Evolutionary conservation across 768 basidiomycete genomes (phyloP).

Genomic region (Suillus luteus): DNA sequence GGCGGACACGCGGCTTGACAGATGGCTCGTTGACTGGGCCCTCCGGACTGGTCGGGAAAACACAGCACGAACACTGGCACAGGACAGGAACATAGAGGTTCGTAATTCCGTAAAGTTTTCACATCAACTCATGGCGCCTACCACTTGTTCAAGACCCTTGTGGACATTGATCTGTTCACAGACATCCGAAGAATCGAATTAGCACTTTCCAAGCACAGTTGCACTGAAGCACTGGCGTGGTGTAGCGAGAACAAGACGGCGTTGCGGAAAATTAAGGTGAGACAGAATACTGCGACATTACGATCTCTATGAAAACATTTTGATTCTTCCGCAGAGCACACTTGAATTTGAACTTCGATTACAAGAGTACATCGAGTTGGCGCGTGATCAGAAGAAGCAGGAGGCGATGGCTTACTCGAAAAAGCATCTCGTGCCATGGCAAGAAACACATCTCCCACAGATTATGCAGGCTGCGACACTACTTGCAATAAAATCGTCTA

Average conservation of each 20-base stretch:
- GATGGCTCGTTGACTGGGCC: conserved; percentile 94
- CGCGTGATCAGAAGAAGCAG: conserved; percentile 58
- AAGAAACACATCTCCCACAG: conserved; percentile 76
- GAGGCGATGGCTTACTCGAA: conserved; percentile 85
- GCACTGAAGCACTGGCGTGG: conserved; percentile 90
- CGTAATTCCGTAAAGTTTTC: conserved; percentile 24
- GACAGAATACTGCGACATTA: conserved; percentile 16
- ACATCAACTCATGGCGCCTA: background rate
- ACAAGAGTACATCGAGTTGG: conserved; percentile 95
- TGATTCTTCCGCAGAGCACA: conserved; percentile 62
- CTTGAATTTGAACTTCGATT: conserved; percentile 95
- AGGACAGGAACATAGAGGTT: conserved; percentile 80
- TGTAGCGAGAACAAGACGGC: conserved; percentile 95
- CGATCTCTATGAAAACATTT: conserved; percentile 18
- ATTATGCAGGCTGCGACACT: conserved; percentile 77
- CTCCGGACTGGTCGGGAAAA: conserved; percentile 76
- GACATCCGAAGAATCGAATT: conserved; percentile 87
- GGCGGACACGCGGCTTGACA: conserved; percentile 78
- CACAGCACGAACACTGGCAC: conserved; percentile 76
- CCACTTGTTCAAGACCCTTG: conserved; percentile 58
- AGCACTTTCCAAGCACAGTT: conserved; percentile 73
- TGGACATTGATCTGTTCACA: conserved; percentile 89
- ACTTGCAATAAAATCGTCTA: conserved; percentile 72
- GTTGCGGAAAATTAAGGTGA: conserved; percentile 87
- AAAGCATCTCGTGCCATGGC: conserved; percentile 82